Conservation (phyloP, 129 eudicot genomes). For the Centella asiatica region DNA sequence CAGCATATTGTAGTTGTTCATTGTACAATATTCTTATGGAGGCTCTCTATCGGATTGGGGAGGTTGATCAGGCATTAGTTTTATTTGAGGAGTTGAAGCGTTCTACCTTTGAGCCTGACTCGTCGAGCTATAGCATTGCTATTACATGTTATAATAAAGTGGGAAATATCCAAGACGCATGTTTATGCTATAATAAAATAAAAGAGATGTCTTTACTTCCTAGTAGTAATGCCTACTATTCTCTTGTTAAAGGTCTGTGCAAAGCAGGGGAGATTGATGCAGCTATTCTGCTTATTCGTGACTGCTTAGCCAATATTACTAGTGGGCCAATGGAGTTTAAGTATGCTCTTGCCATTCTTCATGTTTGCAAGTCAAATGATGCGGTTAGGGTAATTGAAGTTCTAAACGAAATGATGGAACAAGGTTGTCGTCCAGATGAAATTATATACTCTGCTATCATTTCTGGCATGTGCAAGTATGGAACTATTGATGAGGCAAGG, state of each 20-base stretch:
- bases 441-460: slow-evolving; percentile 53
- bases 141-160: slow-evolving; percentile 42
- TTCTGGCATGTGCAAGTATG: slow-evolving; percentile 77
- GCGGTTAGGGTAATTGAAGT: slow-evolving; percentile 57
- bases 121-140: slow-evolving; percentile 45
- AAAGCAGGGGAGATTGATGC: slow-evolving; percentile 65
- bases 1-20: slow-evolving; percentile 40
- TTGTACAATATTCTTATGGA: slow-evolving; percentile 63
- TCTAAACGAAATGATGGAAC: slow-evolving; percentile 60
- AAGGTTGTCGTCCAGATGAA: slow-evolving; percentile 46
- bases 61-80: slow-evolving; percentile 44
- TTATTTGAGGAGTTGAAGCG: slow-evolving; percentile 51
- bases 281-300: slow-evolving; percentile 65
- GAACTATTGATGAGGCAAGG: slow-evolving; percentile 83
- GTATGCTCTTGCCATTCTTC: slow-evolving; percentile 58
- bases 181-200: slow-evolving; percentile 55
- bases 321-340: slow-evolving; percentile 76
- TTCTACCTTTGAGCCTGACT: slow-evolving; percentile 45
- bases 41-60: slow-evolving; percentile 49
- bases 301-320: slow-evolving; percentile 65
- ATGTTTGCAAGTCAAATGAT: slow-evolving; percentile 65
- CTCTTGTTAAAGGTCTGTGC: slow-evolving; percentile 72
- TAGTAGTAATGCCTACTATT: slow-evolving; percentile 54
- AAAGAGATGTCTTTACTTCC: slow-evolving; percentile 47
- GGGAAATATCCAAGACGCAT: slow-evolving; percentile 58